A percentile compares a stretch with the other conserved stretches of the same genome.
Evolutionary conservation across 2,329 filamentous ascomycete species (phyloP).

Genomic region (Phaeosphaeriaceae sp.): DNA sequence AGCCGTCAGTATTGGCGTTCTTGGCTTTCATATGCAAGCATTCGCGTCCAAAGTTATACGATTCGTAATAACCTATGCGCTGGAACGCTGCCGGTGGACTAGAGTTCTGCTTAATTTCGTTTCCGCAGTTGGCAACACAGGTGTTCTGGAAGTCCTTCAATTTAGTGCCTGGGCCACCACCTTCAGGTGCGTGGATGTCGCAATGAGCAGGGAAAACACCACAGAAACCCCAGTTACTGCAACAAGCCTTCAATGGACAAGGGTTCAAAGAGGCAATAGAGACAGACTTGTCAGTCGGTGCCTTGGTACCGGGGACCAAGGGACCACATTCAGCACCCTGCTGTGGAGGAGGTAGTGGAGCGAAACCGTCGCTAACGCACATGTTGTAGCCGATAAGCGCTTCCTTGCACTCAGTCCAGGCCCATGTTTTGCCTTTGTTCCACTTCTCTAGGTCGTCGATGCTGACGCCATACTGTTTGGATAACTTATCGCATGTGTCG

Average conservation of each 20-base stretch:
- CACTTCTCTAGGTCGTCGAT: conserved; percentile 47
- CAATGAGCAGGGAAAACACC: conserved; percentile 55
- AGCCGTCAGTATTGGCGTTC: conserved; percentile 1
- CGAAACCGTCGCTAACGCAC: conserved; percentile 50
- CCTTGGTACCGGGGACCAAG: conserved; percentile 46
- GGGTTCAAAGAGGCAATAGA: conserved; percentile 9
- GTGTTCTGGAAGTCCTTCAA: too few species aligned
- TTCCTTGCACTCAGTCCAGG: conserved; percentile 50
- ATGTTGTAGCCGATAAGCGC: conserved; percentile 43
- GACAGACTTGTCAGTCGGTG: conserved; percentile 12
- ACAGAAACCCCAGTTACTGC: conserved; percentile 15
- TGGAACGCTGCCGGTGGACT: background rate
- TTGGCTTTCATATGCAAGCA: conserved; percentile 11
- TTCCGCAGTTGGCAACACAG: conserved; percentile 14
- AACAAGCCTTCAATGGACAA: conserved; percentile 19
- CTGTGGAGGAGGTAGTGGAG: conserved; percentile 47
- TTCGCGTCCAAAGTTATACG: conserved; percentile 7
- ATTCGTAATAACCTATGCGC: conserved; percentile 11
- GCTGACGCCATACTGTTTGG: conserved; percentile 44
- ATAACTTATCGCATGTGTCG: conserved; percentile 49
- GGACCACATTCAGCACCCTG: conserved; percentile 56
- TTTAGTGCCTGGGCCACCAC: too few species aligned
- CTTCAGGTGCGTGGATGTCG: conserved; percentile 2
- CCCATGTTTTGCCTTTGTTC: conserved; percentile 53
- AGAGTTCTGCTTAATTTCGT: conserved; percentile 7